A percentile compares a stretch with the other conserved stretches of the same genome.
Evolutionary conservation across 1,284 basidiomycete genomes (phyloP).

Genomic region (Pseudozyma sp.): DNA sequence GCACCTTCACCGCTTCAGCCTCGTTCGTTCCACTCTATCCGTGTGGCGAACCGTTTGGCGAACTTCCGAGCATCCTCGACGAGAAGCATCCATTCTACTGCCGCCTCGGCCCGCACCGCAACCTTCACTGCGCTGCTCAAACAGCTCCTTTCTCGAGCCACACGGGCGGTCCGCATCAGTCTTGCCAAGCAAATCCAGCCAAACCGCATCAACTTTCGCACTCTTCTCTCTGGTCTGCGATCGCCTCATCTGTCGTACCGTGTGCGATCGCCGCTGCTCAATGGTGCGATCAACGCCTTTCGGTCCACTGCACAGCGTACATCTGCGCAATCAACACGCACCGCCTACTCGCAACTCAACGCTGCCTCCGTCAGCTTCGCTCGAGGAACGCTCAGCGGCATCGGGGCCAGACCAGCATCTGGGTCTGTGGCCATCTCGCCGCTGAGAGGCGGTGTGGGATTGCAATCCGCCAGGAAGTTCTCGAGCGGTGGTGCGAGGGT

Average conservation of each 20-base stretch:
- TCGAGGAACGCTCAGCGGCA: conserved; percentile 13
- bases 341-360: conserved; percentile 15
- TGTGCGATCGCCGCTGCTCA: conserved; percentile 15
- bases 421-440: conserved; percentile 22
- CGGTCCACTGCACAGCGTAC: conserved; percentile 7
- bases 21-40: neutral
- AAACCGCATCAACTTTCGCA: neutral
- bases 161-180: neutral
- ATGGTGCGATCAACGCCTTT: conserved; percentile 16
- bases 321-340: neutral
- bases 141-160: neutral
- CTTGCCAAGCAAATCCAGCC: neutral
- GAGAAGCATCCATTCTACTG: conserved; percentile 4
- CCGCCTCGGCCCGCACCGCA: neutral
- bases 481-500: conserved; percentile 32
- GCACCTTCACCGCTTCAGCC: conserved; percentile 2
- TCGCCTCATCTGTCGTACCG: neutral
- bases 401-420: conserved; percentile 20
- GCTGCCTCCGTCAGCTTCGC: conserved; percentile 17
- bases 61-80: conserved; percentile 1
- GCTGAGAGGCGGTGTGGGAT: conserved; percentile 26
- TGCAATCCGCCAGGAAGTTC: conserved; percentile 41
- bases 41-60: neutral
- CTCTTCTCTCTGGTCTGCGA: neutral
- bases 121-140: neutral